Conservation (phyloP, 805 yeast species). For the Monosporozyma siamensis region DNA sequence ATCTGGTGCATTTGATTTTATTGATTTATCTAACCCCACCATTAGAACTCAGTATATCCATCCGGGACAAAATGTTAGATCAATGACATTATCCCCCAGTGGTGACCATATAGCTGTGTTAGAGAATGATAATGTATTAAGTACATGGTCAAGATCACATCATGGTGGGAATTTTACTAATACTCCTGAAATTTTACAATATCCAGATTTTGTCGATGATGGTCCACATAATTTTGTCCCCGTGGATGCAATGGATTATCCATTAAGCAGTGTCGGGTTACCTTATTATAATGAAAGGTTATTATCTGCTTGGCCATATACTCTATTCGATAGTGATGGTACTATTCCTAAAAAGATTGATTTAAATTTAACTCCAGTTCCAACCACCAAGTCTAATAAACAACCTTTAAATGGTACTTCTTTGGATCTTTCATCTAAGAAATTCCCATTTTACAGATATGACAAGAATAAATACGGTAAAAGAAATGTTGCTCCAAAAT, state of each 20-base stretch:
- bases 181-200: slow-evolving; percentile 39
- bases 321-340: slow-evolving; percentile 53
- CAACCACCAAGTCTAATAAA: slow-evolving; percentile 2
- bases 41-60: slow-evolving; percentile 29
- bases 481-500: slow-evolving; percentile 40
- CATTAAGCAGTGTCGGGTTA: slow-evolving; percentile 70
- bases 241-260: slow-evolving; percentile 39
- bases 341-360: slow-evolving; percentile 49
- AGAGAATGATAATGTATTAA: slow-evolving; percentile 50
- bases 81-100: slow-evolving; percentile 34
- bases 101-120: slow-evolving; percentile 72
- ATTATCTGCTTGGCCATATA: slow-evolving; percentile 71
- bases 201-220: slow-evolving; percentile 40
- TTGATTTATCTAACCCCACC: slow-evolving; percentile 76
- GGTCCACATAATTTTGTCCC: slow-evolving; percentile 21
- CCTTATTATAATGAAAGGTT: slow-evolving; percentile 75
- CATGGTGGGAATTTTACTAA: slow-evolving; percentile 23
- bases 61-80: slow-evolving; percentile 28
- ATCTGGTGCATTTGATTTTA: slow-evolving; percentile 74
- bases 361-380: slow-evolving; percentile 16
- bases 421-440: slow-evolving; percentile 24
- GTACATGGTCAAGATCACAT: slow-evolving; percentile 25
- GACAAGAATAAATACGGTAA: slow-evolving; percentile 49
- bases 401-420: slow-evolving; percentile 3
- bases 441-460: slow-evolving; percentile 40